Conservation (phyloP, 2,329 filamentous ascomycete species). For the Ascochyta viciae-villosae region DNA sequence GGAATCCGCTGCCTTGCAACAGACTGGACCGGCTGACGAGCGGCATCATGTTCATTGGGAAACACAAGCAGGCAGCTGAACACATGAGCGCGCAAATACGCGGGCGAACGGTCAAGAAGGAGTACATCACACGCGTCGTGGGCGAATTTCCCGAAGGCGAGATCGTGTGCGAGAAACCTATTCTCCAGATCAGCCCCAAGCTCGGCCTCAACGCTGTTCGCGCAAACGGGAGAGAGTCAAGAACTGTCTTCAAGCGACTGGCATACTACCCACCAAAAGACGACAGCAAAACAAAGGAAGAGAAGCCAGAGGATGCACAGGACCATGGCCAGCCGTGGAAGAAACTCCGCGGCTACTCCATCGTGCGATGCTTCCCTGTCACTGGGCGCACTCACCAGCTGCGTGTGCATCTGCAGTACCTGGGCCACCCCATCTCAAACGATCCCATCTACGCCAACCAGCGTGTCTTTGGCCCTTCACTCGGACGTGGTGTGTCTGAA, state of each 20-base stretch:
- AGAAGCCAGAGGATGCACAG: conserved; percentile 25
- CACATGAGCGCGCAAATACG: conserved; percentile 77
- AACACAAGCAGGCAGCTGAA: conserved; percentile 81
- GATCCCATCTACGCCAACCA: conserved; percentile 98
- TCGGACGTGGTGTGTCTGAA: conserved; percentile 73
- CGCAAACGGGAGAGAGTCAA: conserved; percentile 87
- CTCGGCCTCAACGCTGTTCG: conserved; percentile 93
- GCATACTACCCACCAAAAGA: conserved; percentile 81
- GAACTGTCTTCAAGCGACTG: conserved; percentile 88
- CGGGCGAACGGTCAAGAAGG: conserved; percentile 84
- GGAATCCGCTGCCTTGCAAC: conserved; percentile 79
- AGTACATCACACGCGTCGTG: conserved; percentile 90
- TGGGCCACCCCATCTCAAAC: conserved; percentile 95
- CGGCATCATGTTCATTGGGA: conserved; percentile 97
- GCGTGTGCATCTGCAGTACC: conserved; percentile 90
- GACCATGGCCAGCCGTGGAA: conserved; percentile 57
- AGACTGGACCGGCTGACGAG: conserved; percentile 92
- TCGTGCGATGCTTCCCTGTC: conserved; percentile 90
- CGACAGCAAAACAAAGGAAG: conserved; percentile 17
- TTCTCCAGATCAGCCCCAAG: conserved; percentile 93
- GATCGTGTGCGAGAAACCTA: conserved; percentile 89
- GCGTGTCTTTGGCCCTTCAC: conserved; percentile 82
- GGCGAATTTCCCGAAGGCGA: conserved; percentile 92
- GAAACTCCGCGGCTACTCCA: conserved; percentile 78
- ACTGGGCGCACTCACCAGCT: conserved; percentile 96